Evolutionary conservation across 1,284 basidiomycete genomes (phyloP), one percentile per base, ranked within the genome.

Genomic region (Sphaerobolus stellatus): DNA sequence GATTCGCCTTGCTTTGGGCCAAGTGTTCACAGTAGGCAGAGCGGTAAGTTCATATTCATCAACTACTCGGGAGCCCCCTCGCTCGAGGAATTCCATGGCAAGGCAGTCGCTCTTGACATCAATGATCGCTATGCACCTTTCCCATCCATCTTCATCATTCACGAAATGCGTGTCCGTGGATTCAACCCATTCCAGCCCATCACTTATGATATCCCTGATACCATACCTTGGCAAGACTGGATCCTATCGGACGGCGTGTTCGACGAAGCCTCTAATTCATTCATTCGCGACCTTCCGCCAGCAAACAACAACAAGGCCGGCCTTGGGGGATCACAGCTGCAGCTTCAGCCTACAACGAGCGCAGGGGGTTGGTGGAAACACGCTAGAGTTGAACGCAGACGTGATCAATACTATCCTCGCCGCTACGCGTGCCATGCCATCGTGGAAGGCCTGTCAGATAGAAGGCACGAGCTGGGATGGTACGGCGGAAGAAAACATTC

Each of bases 401-500:
- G 58, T 59, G 38, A 62, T 69, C 48, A 48, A 52, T 45, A 60
- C 64, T 22, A 68, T 69, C 34, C 60, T 68, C 24, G 58, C 59
- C 1, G 68, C 68, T 38, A 68, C 65, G 41, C 51, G 52, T 8
- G 59, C 60, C 24, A 59, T 61, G 62, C 64, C 66, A 8, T 65
- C 66, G 38, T 69, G 67, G 68, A 68, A 65, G 52, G 64, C 67
- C 13, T 69, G 65, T 49, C 52, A 62, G 56, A 56, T 66, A 30
- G 68, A 69, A 55, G 62, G 61, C 40, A 67, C 61, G 24, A 62
- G 58, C 58, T 68, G 68, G 67, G 51, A 29, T 51, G 66, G 68
- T 25, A 68, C 67, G 34, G 60, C 66, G 13, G 61, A 69, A 57
- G 63, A 71, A 54, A 69, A 68, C 50, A 68, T 61, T 22, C 50